Percentiles rank a stretch among this genome's conserved stretches.
phyloP scores from a whole-genome alignment of 176 grass and related monocot genomes.

The Oryza officinalis region DNA sequence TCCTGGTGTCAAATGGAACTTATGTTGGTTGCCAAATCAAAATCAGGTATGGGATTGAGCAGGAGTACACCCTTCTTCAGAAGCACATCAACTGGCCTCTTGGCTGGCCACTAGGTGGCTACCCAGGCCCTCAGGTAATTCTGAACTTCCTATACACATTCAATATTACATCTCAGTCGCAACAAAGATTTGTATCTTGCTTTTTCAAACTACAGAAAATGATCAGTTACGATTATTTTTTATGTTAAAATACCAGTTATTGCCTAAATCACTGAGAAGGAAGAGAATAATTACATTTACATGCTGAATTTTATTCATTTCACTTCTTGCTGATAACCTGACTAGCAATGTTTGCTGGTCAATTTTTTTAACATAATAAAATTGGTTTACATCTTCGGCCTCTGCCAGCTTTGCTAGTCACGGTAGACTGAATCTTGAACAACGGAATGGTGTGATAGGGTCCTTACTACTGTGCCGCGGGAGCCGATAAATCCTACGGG shows the following conservation, averaged over 20 bases:
- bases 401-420: too few species aligned
- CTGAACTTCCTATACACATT: background rate
- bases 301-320: background rate
- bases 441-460: constrained; percentile 48
- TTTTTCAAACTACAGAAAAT: background rate
- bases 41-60: constrained; percentile 89
- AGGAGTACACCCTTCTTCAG: constrained; percentile 95
- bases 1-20: background rate
- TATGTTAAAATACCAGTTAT: background rate
- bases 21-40: background rate
- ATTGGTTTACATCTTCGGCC: too few species aligned
- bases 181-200: background rate
- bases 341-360: background rate
- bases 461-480: constrained; percentile 71
- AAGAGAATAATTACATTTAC: background rate
- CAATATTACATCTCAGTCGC: background rate
- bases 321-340: background rate
- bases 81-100: constrained; percentile 93
- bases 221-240: background rate
- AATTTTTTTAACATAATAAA: too few species aligned
- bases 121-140: constrained; percentile 83
- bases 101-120: constrained; percentile 89
- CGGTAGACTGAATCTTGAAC: background rate
- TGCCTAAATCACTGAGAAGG: background rate
- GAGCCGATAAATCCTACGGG: constrained; percentile 74